Evolutionary conservation across 345 rosid genomes (phyloP).

Genomic region (Melastoma malabathricum): DNA sequence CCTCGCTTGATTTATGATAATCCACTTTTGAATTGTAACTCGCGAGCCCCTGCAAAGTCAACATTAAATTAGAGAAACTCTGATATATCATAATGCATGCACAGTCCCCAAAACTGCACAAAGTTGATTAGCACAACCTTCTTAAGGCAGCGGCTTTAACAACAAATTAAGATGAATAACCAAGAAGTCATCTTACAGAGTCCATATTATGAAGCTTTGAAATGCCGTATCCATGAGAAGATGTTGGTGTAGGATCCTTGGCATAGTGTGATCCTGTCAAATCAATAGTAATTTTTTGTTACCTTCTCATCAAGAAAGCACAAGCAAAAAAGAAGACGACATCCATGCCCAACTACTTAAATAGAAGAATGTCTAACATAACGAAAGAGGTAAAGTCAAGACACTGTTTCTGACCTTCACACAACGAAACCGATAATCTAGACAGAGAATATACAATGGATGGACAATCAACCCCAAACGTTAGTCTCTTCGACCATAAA

Average conservation of each 20-base stretch:
- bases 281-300: not conserved
- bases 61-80: constrained; percentile 9
- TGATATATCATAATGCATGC: too few relatives aligned
- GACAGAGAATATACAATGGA: too few relatives aligned
- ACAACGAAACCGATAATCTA: too few relatives aligned
- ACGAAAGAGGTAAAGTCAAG: too few relatives aligned
- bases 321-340: too few relatives aligned
- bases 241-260: constrained; percentile 35
- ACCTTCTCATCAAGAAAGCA: too few relatives aligned
- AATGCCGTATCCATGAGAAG: constrained; percentile 32
- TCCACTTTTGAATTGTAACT: constrained; percentile 24
- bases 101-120: too few relatives aligned
- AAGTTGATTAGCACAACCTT: too few relatives aligned
- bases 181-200: constrained; percentile 40
- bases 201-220: constrained; percentile 24
- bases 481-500: not conserved
- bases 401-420: too few relatives aligned
- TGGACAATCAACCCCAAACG: too few relatives aligned
- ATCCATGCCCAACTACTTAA: too few relatives aligned
- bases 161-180: constrained; percentile 1
- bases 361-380: too few relatives aligned
- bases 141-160: not conserved
- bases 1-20: constrained; percentile 27
- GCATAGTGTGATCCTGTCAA: constrained; percentile 42
- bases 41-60: constrained; percentile 31